Percentiles rank a stretch among this genome's conserved stretches.
These are phyloP conservation scores for Stevia rebaudiana DNA, from an alignment of 140 eudicot genomes.

Conservation along the genomic window DNA sequence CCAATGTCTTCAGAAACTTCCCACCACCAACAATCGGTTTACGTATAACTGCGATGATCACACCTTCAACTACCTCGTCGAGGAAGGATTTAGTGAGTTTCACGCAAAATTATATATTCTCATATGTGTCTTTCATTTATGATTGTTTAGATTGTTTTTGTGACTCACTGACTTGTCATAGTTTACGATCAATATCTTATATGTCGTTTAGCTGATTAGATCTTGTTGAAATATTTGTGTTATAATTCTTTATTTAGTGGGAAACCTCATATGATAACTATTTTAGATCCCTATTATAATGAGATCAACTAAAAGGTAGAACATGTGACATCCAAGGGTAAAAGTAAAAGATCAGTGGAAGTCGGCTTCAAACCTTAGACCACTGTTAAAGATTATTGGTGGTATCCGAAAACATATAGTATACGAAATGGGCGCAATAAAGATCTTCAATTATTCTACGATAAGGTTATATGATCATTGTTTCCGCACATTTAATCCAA, in stretches of 20 bases:
- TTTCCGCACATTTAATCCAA: too few relatives aligned
- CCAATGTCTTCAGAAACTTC: conserved; percentile 41
- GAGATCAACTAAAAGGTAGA: too few relatives aligned
- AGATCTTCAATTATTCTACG: too few relatives aligned
- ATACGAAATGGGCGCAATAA: too few relatives aligned
- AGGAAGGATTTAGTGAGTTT: conserved; percentile 34
- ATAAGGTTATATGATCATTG: too few relatives aligned
- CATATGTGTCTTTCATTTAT: background rate
- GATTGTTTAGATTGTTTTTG: background rate
- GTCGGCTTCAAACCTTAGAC: too few relatives aligned
- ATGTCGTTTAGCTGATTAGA: background rate
- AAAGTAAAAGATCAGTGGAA: too few relatives aligned
- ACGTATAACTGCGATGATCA: conserved; percentile 37
- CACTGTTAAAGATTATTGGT: too few relatives aligned
- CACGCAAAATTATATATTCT: background rate
- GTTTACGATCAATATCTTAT: background rate
- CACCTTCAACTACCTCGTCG: conserved; percentile 35
- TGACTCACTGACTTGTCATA: background rate
- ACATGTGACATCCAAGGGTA: too few relatives aligned
- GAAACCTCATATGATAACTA: background rate
- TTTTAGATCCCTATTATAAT: background rate
- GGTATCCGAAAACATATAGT: too few relatives aligned
- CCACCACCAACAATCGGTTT: conserved; percentile 24
- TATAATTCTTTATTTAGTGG: background rate
- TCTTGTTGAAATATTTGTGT: background rate